A percentile compares a stretch with the other conserved stretches of the same genome.
Evolutionary conservation across 371 early-diverging fungal species (phyloP).

Genomic region (Mucor plumbeus): DNA sequence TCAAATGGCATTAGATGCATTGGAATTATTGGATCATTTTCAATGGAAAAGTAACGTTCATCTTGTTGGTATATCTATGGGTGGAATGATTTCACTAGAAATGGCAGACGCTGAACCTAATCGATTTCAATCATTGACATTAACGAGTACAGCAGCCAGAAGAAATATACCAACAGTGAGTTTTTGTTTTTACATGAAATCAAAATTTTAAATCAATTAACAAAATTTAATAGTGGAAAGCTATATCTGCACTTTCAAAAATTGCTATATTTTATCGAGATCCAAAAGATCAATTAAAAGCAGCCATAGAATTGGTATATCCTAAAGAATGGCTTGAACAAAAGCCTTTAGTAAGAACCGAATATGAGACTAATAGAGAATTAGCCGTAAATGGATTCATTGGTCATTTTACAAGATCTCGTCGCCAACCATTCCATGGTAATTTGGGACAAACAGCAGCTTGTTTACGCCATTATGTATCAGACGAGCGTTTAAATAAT

Average conservation of each 20-base stretch:
- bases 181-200: not conserved
- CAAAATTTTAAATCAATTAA: not conserved
- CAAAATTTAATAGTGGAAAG: conserved; percentile 32
- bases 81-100: conserved; percentile 77
- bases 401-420: conserved; percentile 23
- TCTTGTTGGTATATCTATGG: conserved; percentile 79
- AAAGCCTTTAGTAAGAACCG: conserved; percentile 16
- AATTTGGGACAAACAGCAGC: conserved; percentile 45
- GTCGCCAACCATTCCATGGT: conserved; percentile 41
- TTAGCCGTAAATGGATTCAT: conserved; percentile 35
- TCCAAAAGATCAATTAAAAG: conserved; percentile 41
- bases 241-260: conserved; percentile 37
- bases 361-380: conserved; percentile 40
- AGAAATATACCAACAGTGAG: conserved; percentile 52
- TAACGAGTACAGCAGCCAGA: conserved; percentile 52
- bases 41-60: conserved; percentile 69
- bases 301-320: conserved; percentile 43
- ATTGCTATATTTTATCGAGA: conserved; percentile 36
- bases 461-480: conserved; percentile 43
- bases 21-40: conserved; percentile 64
- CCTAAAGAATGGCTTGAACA: conserved; percentile 41
- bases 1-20: conserved; percentile 74
- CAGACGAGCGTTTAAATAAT: conserved; percentile 36
- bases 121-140: conserved; percentile 47
- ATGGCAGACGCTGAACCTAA: conserved; percentile 45